Evolutionary conservation across 768 basidiomycete species (phyloP).

Genomic region (Coprinellus micaceus): DNA sequence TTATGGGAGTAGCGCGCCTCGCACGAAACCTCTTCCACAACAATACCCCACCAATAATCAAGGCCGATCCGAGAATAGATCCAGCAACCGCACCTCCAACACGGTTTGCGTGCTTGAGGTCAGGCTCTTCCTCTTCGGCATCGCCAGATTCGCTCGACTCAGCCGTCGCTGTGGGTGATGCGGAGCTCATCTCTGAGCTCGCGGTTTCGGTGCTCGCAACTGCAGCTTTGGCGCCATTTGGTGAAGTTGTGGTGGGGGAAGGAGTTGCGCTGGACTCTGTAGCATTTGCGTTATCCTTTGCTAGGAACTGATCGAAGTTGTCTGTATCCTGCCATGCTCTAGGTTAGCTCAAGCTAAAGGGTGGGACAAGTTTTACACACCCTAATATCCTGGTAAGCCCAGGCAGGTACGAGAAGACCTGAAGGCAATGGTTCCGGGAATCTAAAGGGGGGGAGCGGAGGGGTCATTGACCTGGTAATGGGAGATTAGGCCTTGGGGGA

Average conservation of each 20-base stretch:
- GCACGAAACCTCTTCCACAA: constrained; percentile 4
- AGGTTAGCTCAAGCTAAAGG: not conserved
- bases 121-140: not conserved
- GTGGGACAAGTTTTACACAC: constrained; percentile 17
- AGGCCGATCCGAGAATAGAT: constrained; percentile 1
- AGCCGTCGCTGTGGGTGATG: not conserved
- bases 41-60: not conserved
- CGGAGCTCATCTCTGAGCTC: constrained; percentile 1
- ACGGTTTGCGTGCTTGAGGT: constrained; percentile 6
- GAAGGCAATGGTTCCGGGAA: constrained; percentile 46
- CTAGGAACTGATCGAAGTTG: constrained; percentile 37
- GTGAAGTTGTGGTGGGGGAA: constrained; percentile 22
- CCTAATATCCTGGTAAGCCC: constrained; percentile 59
- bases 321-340: constrained; percentile 26
- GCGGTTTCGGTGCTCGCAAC: constrained; percentile 5
- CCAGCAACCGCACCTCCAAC: constrained; percentile 12
- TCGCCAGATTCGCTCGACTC: not conserved
- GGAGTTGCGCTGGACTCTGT: constrained; percentile 43
- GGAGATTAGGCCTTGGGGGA: too few relatives aligned
- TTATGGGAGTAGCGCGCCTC: not conserved
- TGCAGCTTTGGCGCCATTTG: not conserved
- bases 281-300: constrained; percentile 31
- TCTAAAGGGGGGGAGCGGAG: constrained; percentile 21
- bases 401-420: constrained; percentile 50
- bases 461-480: not conserved